Conservation (phyloP, 2,329 filamentous ascomycete genomes). For the Arthrocladium fulminans region DNA sequence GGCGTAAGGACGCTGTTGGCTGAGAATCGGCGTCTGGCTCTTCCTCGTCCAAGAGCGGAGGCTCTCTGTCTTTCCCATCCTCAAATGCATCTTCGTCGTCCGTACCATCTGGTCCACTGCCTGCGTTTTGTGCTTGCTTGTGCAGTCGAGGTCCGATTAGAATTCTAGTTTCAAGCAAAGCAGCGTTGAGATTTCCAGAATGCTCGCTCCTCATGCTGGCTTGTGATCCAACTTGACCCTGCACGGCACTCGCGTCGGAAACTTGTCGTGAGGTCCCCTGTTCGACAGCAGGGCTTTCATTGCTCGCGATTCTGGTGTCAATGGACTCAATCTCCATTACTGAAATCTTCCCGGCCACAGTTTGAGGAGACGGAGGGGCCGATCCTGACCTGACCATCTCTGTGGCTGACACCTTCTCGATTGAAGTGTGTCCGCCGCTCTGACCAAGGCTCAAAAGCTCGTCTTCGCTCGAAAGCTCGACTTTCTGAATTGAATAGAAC, state of each 20-base stretch:
- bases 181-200: conserved; percentile 1
- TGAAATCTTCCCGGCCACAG: conserved; percentile 10
- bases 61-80: conserved; percentile 15
- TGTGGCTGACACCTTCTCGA: not conserved
- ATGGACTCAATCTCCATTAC: conserved; percentile 14
- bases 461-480: conserved; percentile 40
- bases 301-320: conserved; percentile 12
- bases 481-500: conserved; percentile 55
- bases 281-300: not conserved
- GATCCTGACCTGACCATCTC: conserved; percentile 3
- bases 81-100: conserved; percentile 12
- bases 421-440: too few species aligned
- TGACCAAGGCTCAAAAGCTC: not conserved
- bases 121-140: not conserved
- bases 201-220: not conserved
- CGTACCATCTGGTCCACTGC: not conserved
- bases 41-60: not conserved
- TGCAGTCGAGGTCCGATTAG: not conserved
- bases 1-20: conserved; percentile 58
- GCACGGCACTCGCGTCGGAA: not conserved
- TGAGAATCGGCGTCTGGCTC: not conserved
- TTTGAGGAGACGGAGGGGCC: conserved; percentile 10
- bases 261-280: not conserved
- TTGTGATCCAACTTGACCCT: not conserved
- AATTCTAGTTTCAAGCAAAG: conserved; percentile 9